A percentile compares a stretch with the other conserved stretches of the same genome.
Evolutionary conservation across 148 eudicot species (phyloP).

Genomic region (Vaccinium macrocarpon): DNA sequence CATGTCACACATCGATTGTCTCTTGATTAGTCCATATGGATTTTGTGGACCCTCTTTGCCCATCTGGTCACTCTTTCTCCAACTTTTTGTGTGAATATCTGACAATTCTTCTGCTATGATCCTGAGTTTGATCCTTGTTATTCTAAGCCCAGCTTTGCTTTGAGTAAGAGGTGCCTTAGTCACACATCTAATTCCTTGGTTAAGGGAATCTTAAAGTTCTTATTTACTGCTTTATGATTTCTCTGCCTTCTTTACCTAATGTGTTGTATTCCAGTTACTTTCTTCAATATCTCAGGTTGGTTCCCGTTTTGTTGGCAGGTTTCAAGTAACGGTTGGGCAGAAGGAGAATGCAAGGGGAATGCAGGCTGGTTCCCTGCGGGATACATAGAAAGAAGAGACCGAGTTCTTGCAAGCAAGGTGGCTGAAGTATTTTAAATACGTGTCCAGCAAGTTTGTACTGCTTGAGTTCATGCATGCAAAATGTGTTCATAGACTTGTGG

Average conservation of each 20-base stretch:
- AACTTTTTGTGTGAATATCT: background rate
- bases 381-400: constrained; percentile 91
- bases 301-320: constrained; percentile 38
- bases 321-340: constrained; percentile 92
- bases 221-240: background rate
- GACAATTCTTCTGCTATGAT: background rate
- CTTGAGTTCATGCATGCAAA: constrained; percentile 1
- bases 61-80: background rate
- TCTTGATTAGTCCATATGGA: background rate
- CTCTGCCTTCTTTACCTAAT: background rate
- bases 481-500: background rate
- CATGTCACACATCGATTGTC: too few relatives aligned
- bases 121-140: background rate
- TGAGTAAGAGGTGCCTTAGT: background rate
- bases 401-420: constrained; percentile 89
- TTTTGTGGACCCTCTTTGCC: background rate
- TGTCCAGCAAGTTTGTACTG: background rate
- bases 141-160: background rate
- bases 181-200: background rate
- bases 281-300: background rate
- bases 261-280: background rate
- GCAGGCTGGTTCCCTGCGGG: constrained; percentile 98
- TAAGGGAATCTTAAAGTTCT: background rate
- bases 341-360: constrained; percentile 94
- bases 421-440: constrained; percentile 60